Base-by-base conservation (phyloP, 2,329 filamentous ascomycete species). In the Exophiala aquamarina region DNA sequence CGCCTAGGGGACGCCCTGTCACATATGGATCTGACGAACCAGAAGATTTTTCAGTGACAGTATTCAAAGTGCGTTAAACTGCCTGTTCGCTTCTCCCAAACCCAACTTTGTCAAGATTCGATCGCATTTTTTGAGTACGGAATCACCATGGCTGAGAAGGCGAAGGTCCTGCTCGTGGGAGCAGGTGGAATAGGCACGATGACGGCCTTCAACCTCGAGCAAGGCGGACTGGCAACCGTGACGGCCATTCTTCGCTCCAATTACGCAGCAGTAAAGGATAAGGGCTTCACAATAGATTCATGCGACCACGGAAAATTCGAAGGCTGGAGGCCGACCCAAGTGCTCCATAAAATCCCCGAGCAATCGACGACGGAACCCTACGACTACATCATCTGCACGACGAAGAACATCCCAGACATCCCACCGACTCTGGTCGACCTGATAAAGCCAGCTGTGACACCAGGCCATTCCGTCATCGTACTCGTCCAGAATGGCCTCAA, bases 401-500 rank as follows among this genome's bases (percentile, higher is more conserved):
- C 79, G 8, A 84, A 84, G 59, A 83, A 81, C 54, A 63, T 78
- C 26, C 70, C 79, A 4, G 80, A 83, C 42, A 59, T 77, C 6
- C 63, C 67, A 1, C 78, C 81, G 0, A 68, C 65, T 0, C 63
- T 77, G 0, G 58, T 68, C 31, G 72, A 78, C 1, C 60, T 81
- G 23, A 73, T 83, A 19, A 58, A 61, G 0, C 75, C 77, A 0
- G 78, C 77, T 2, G 64, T 84, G 1, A 77, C 74, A 0, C 68
- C 71, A 1, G 69, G 67, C 2, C 65, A 72, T 18, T 82, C 79
- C 0, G 69, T 69, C 20, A 75, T 84, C 35, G 68, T 83, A 0
- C 70, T 84, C 5, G 65, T 81, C 4, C 81, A 84, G 52, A 84
- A 84, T 57, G 81, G 81, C 0, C 63, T 84, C n/a, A 81, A 83